phyloP scores from a whole-genome alignment of 257 asterid species.

The Schizonepeta tenuifolia region DNA sequence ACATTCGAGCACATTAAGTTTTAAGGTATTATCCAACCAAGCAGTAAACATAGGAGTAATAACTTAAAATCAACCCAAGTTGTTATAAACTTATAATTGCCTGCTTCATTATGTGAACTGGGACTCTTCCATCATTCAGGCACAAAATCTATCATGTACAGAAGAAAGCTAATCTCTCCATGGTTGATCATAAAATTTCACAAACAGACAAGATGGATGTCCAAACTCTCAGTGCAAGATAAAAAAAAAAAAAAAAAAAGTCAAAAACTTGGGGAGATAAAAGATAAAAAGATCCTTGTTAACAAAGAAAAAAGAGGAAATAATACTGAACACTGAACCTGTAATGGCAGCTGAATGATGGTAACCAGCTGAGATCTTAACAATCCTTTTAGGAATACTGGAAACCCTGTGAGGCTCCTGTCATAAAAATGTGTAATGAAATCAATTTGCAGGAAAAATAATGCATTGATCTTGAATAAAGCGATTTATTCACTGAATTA shows the following conservation, averaged over 20 bases:
- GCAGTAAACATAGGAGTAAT: slow-evolving; percentile 5
- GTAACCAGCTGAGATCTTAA: slow-evolving; percentile 84
- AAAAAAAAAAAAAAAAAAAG: no score
- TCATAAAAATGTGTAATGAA: slow-evolving; percentile 33
- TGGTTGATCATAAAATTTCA: background rate
- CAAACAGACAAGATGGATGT: slow-evolving; percentile 6
- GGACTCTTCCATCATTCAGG: slow-evolving; percentile 11
- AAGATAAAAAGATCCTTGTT: background rate
- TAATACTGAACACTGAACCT: slow-evolving; percentile 49
- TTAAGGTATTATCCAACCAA: slow-evolving; percentile 4
- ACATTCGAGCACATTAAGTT: background rate
- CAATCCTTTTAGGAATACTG: slow-evolving; percentile 59
- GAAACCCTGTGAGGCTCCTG: slow-evolving; percentile 76
- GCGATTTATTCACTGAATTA: slow-evolving; percentile 17
- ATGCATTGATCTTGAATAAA: slow-evolving; percentile 13
- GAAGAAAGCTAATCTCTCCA: background rate
- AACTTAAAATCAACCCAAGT: slow-evolving; percentile 2
- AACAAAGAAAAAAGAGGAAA: background rate
- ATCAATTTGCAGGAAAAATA: slow-evolving; percentile 21
- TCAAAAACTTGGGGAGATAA: slow-evolving; percentile 16
- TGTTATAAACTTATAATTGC: no score
- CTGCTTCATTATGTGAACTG: background rate
- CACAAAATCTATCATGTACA: background rate
- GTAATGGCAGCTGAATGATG: slow-evolving; percentile 96
- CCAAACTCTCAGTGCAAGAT: slow-evolving; percentile 2